Evolutionary conservation across 1,284 basidiomycete genomes (phyloP), one percentile per base, ranked within the genome.

Genomic region (Leucoagaricus sp.): DNA sequence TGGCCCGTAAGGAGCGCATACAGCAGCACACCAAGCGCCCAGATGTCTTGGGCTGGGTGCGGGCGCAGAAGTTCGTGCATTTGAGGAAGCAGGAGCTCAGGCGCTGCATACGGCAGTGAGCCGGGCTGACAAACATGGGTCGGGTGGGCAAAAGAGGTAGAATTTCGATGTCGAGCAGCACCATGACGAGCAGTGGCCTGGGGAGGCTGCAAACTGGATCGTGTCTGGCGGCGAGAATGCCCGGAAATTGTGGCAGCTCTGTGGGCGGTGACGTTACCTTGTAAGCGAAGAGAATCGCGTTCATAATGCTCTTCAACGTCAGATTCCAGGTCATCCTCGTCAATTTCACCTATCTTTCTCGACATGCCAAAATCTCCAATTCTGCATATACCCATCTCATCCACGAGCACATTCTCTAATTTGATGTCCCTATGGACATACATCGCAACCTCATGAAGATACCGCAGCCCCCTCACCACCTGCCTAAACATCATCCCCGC

Each of bases 391-490:
- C 92, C 93, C 71, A 83, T 82, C 65, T 91, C 86, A 71, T 96
- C 94, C 56, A 95, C 87, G 51, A 99, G 82, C 47, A 98, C 87
- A 75, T 99, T 99, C 76, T 98, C 96, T 56, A 98, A 84, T 75
- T 99, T 99, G 72, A 99, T 79, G 74, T 99, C 95, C 62, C 93
- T 85, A 74, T 98, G 95, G 53, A 95, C 87, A 62, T 91, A 83
- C 15, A 81, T 75, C 23, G 86, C 89, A 47, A 84, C 82, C 60
- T 89, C 85, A 71, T 98, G 96, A 65, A 99, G 74, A 69, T 94
- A 96, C 55, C 85, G 79, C 62, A 98, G 76, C 10, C 94, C 96
- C 46, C 87, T 80, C 31, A 94, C 92, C 57, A 98, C 85, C 72
- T 97, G 94, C 48, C 89, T 83, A 69, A 98, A 96, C 81, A 94